Evolutionary conservation across 1,139 yeast species (phyloP).

Genomic region (Groenewaldozyma sp.): DNA sequence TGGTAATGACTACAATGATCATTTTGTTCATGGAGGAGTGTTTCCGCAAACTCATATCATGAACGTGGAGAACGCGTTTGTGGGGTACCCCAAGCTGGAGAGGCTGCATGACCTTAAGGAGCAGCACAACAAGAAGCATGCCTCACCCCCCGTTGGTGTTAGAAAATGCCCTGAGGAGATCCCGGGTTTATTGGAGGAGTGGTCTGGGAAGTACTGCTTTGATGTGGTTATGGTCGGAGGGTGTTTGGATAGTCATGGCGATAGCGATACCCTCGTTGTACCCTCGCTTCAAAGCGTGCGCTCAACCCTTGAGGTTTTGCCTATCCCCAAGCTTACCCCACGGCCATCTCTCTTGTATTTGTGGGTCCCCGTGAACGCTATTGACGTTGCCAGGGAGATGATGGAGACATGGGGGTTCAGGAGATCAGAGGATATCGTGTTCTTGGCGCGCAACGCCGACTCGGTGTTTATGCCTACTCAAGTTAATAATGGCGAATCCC

Average conservation of each 20-base stretch:
- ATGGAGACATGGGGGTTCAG: slow-evolving; percentile 70
- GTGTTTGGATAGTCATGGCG: slow-evolving; percentile 58
- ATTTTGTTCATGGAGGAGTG: slow-evolving; percentile 52
- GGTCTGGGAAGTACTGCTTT: slow-evolving; percentile 60
- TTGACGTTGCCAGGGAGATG: slow-evolving; percentile 41
- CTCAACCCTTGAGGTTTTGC: slow-evolving; percentile 49
- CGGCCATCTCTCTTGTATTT: slow-evolving; percentile 79
- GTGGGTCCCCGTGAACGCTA: slow-evolving; percentile 67
- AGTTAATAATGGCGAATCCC: slow-evolving; percentile 8
- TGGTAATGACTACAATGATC: slow-evolving; percentile 63
- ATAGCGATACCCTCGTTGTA: too few species aligned
- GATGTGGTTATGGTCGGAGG: slow-evolving; percentile 93
- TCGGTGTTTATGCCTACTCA: slow-evolving; percentile 21
- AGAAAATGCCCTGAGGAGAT: slow-evolving; percentile 42
- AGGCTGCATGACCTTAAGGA: slow-evolving; percentile 54
- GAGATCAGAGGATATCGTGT: slow-evolving; percentile 78
- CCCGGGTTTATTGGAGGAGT: slow-evolving; percentile 42
- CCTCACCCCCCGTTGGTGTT: slow-evolving; percentile 59
- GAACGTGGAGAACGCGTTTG: slow-evolving; percentile 55
- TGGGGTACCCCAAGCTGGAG: slow-evolving; percentile 80
- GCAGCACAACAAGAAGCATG: slow-evolving; percentile 39
- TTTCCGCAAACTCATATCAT: slow-evolving; percentile 57
- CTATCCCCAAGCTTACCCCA: slow-evolving; percentile 63
- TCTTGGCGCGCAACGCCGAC: slow-evolving; percentile 35
- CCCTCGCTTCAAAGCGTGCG: slow-evolving; percentile 34